These are phyloP conservation scores for Lactarius hatsudake DNA, from an alignment of 768 basidiomycete genomes.

Conservation along the genomic window DNA sequence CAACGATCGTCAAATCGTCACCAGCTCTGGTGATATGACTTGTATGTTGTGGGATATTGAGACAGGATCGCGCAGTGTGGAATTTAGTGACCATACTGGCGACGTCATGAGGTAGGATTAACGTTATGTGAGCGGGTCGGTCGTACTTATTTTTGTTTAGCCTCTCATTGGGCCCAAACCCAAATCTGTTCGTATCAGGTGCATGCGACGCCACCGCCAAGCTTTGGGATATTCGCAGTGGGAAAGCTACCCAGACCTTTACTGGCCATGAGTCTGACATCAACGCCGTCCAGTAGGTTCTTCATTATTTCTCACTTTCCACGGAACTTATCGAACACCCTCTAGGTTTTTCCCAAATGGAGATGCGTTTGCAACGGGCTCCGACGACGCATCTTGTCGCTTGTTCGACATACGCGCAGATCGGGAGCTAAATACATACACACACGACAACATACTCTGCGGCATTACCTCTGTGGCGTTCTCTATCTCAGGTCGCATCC, in stretches of 20 bases:
- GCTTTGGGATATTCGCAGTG: constrained; percentile 97
- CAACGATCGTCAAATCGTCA: constrained; percentile 98
- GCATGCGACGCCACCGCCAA: constrained; percentile 99
- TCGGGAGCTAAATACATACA: constrained; percentile 94
- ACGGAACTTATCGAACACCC: constrained; percentile 12
- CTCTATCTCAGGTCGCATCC: constrained; percentile 93
- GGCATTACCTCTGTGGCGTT: constrained; percentile 99
- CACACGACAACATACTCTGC: constrained; percentile 97
- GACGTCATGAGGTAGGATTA: constrained; percentile 93
- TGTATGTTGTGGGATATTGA: constrained; percentile 99
- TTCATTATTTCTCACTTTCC: constrained; percentile 9
- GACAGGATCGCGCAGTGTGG: constrained; percentile 94
- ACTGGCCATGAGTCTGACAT: constrained; percentile 99
- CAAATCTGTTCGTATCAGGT: constrained; percentile 96
- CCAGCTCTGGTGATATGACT: constrained; percentile 98
- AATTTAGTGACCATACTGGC: constrained; percentile 98
- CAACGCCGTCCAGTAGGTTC: constrained; percentile 92
- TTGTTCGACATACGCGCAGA: constrained; percentile 98
- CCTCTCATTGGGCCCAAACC: constrained; percentile 89
- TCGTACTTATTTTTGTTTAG: constrained; percentile 42
- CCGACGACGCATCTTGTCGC: constrained; percentile 97
- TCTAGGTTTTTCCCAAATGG: constrained; percentile 98
- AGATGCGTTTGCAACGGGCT: constrained; percentile 97
- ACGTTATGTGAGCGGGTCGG: constrained; percentile 4
- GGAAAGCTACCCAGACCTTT: constrained; percentile 97